These are phyloP conservation scores for Epichloe uncinata DNA, from an alignment of 2,329 filamentous ascomycete genomes.

Conservation along the genomic window DNA sequence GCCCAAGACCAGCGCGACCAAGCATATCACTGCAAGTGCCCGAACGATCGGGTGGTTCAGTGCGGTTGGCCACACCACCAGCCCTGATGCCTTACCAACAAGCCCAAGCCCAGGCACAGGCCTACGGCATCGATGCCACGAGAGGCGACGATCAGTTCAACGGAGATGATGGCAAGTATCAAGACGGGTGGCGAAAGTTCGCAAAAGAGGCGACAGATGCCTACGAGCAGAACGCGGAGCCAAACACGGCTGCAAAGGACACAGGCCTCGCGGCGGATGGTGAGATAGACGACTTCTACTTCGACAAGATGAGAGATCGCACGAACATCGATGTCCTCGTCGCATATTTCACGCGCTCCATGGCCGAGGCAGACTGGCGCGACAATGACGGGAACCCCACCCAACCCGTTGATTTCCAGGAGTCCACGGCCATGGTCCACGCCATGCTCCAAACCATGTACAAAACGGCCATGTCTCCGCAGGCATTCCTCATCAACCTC, in stretches of 20 bases:
- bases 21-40: constrained; percentile 29
- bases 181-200: constrained; percentile 10
- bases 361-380: constrained; percentile 38
- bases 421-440: constrained; percentile 40
- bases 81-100: constrained; percentile 28
- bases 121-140: neutral
- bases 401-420: constrained; percentile 33
- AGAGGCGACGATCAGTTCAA: neutral
- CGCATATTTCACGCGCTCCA: constrained; percentile 36
- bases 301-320: constrained; percentile 27
- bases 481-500: constrained; percentile 46
- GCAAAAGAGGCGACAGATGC: constrained; percentile 12
- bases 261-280: constrained; percentile 1
- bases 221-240: constrained; percentile 3
- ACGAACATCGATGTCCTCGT: constrained; percentile 47
- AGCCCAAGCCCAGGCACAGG: constrained; percentile 15
- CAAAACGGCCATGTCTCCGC: constrained; percentile 34
- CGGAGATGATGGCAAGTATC: constrained; percentile 1
- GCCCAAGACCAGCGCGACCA: constrained; percentile 19
- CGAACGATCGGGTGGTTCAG: constrained; percentile 43
- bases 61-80: constrained; percentile 48
- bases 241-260: neutral
- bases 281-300: constrained; percentile 17
- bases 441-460: constrained; percentile 40
- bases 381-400: constrained; percentile 31